Evolutionary conservation across 2,329 filamentous ascomycete genomes (phyloP), one percentile per base, ranked within the genome.

Genomic region (Raffaelea ambrosiae): DNA sequence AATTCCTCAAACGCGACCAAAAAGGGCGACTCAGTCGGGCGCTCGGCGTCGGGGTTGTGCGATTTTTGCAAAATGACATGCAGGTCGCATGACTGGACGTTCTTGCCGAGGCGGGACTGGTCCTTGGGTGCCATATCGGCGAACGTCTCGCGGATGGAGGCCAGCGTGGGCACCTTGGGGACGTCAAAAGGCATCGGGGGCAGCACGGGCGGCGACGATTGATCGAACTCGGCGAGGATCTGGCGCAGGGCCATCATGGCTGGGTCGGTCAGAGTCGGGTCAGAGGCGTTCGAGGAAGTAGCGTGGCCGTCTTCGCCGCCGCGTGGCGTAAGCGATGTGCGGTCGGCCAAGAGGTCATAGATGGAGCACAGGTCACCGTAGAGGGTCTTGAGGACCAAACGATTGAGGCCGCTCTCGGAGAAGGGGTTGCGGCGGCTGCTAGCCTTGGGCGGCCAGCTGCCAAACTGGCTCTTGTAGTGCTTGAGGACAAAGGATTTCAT

Each of bases 141-240:
- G 60, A 79, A 86, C 40, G 81, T 84, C 38, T 79, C 74, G 48
- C 83, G 73, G 18, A 88, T 73, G 1, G 79, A 71, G 29, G 75
- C 72, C 57, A 94, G 75, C 1, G 75, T 77, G 1, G 91, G 91
- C 21, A 94, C 66, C 54, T 83, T 77, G 3, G 93, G 91, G 4
- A 88, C 72, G 61, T 97, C 91, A 59, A 91, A 97, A 0, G 93
- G 91, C 48, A 97, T 81, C 0, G 91, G 88, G 1, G 93, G 93
- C 50, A 91, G 79, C 1, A 97, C 89, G 0, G 93, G 93, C 1
- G 91, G 88, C 14, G 84, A 87, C 9, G 86, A 91, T 51, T 85
- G 81, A 61, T 98, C 93, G 59, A 89, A 96, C 65, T 97, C 91
- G 55, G 79, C 83, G 53, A 96, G 73, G 13, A 96, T 77, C 53